phyloP scores from a whole-genome alignment of 2,329 filamentous ascomycete genomes.

The Colletotrichum caudatum region DNA sequence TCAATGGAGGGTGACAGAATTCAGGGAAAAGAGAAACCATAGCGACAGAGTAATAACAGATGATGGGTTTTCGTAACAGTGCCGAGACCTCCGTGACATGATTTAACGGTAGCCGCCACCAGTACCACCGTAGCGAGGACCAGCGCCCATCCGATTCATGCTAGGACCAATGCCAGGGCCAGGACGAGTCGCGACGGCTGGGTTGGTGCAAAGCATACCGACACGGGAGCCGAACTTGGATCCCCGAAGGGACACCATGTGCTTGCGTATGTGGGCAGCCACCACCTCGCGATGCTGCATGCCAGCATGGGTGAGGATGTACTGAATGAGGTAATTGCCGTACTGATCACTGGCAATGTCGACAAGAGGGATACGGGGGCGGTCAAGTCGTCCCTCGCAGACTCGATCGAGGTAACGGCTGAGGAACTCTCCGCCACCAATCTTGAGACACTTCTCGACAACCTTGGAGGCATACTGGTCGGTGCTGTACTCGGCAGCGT shows the following conservation, averaged over 20 bases:
- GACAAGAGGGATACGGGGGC: conserved; percentile 95
- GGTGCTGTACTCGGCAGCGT: conserved; percentile 96
- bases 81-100: conserved; percentile 3
- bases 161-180: conserved; percentile 82
- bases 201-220: conserved; percentile 98
- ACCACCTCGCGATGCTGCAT: conserved; percentile 93
- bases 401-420: conserved; percentile 93
- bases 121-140: conserved; percentile 62
- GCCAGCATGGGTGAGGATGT: conserved; percentile 90
- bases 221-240: conserved; percentile 99
- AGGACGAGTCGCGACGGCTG: conserved; percentile 87
- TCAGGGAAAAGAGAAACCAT: conserved; percentile 17
- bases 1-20: conserved; percentile 40
- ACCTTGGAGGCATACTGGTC: conserved; percentile 99
- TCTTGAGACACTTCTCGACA: conserved; percentile 98
- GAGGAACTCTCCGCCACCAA: conserved; percentile 90
- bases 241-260: conserved; percentile 98
- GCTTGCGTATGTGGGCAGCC: conserved; percentile 94
- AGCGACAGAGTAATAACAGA: conserved; percentile 36
- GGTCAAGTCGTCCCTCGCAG: conserved; percentile 89
- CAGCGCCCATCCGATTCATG: conserved; percentile 69
- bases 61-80: conserved; percentile 22
- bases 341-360: conserved; percentile 99
- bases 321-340: conserved; percentile 97
- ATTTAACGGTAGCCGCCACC: conserved; percentile 68